A percentile compares a stretch with the other conserved stretches of the same genome.
phyloP scores from a whole-genome alignment of 2,329 filamentous ascomycete species.

The Fusarium kyushuense region DNA sequence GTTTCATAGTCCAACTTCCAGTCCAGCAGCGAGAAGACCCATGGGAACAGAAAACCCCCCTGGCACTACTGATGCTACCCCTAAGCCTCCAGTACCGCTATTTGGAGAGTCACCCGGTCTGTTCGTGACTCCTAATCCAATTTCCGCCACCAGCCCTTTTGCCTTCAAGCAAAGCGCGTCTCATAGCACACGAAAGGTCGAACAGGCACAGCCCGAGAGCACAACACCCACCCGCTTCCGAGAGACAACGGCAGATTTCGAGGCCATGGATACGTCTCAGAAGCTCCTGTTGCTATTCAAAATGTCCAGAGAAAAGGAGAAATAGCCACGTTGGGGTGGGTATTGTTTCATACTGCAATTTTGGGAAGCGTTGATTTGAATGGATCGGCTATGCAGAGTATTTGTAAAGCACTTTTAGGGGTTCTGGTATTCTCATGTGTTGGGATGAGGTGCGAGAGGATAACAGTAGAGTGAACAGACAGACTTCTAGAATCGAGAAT shows the following conservation, averaged over 20 bases:
- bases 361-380: background rate
- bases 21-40: background rate
- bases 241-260: background rate
- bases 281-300: background rate
- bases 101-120: background rate
- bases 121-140: background rate
- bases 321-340: background rate
- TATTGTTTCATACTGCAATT: background rate
- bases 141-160: background rate
- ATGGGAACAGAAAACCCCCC: fast-evolving
- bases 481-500: background rate
- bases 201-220: background rate
- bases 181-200: background rate
- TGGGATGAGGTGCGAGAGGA: background rate
- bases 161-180: background rate
- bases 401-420: background rate
- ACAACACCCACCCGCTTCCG: background rate
- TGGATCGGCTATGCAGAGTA: background rate
- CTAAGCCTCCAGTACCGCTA: background rate
- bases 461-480: background rate
- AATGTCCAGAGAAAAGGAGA: background rate
- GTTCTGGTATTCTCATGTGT: background rate
- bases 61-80: fast-evolving
- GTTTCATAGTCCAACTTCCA: background rate
- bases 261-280: background rate